phyloP scores from a whole-genome alignment of 768 basidiomycete species.

The Termitomyces sp. region DNA sequence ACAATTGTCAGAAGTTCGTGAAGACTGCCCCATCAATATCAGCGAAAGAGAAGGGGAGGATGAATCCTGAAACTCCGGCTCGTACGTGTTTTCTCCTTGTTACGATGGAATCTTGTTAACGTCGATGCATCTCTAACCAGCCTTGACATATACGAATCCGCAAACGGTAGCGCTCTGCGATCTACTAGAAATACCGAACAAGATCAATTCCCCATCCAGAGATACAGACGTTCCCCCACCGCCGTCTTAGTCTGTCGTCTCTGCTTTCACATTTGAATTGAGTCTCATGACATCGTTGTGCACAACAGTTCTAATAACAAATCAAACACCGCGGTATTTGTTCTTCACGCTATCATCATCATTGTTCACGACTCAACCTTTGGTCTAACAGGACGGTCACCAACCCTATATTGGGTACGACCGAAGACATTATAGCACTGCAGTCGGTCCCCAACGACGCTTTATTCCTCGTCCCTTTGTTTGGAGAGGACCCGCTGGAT shows the following conservation, averaged over 20 bases:
- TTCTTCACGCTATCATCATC: background rate
- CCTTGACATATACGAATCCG: conserved; percentile 78
- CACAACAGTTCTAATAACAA: background rate
- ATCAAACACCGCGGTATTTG: background rate
- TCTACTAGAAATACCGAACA: conserved; percentile 79
- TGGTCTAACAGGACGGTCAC: background rate
- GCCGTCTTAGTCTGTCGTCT: background rate
- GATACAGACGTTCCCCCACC: background rate
- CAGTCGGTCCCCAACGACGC: background rate
- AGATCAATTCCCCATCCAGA: conserved; percentile 29
- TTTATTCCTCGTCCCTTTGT: background rate
- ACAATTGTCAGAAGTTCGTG: conserved; percentile 62
- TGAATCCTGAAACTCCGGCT: conserved; percentile 17
- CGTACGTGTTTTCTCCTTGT: conserved; percentile 27
- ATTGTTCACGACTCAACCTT: background rate
- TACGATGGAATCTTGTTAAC: conserved; percentile 22
- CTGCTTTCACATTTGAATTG: background rate
- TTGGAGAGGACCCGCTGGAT: background rate
- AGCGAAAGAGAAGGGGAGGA: conserved; percentile 26
- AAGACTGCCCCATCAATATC: conserved; percentile 53
- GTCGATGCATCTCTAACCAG: conserved; percentile 32
- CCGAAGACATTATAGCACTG: background rate
- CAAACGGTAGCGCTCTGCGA: conserved; percentile 85
- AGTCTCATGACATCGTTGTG: background rate
- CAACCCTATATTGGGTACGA: background rate